Percentiles rank a stretch among this genome's conserved stretches.
phyloP scores from a whole-genome alignment of 1,284 basidiomycete genomes.

The Ustilago hordei region DNA sequence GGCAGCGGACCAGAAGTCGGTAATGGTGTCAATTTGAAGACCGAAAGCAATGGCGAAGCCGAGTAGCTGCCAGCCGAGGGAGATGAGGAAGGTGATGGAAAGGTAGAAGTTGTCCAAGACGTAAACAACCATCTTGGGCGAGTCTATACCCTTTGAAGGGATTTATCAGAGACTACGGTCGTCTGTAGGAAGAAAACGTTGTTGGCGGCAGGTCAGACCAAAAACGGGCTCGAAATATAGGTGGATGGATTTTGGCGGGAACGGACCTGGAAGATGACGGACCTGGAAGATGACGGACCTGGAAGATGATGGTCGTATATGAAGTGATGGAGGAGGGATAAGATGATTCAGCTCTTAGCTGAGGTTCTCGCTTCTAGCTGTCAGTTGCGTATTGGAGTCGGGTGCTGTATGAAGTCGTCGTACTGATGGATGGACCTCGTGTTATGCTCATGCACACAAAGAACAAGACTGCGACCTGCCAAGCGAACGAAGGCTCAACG shows the following conservation, averaged over 20 bases:
- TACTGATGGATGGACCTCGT: not conserved
- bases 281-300: not conserved
- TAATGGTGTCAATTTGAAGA: constrained; percentile 66
- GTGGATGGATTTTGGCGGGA: not conserved
- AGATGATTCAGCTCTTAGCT: constrained; percentile 22
- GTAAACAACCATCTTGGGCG: constrained; percentile 40
- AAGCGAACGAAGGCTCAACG: constrained; percentile 5
- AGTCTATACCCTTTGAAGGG: not conserved
- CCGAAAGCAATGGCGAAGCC: constrained; percentile 75
- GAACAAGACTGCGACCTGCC: constrained; percentile 3
- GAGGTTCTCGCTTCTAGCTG: not conserved
- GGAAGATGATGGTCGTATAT: constrained; percentile 4
- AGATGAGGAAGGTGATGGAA: constrained; percentile 77
- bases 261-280: not conserved
- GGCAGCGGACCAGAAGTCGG: constrained; percentile 62
- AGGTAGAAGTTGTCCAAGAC: constrained; percentile 77
- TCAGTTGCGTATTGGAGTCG: not conserved
- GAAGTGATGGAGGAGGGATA: not conserved
- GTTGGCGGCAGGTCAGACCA: not conserved
- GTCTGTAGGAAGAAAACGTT: not conserved
- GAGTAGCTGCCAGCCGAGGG: constrained; percentile 76
- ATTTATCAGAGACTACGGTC: not conserved
- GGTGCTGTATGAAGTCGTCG: not conserved
- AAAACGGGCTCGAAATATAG: not conserved
- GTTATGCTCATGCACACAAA: constrained; percentile 11